phyloP scores from a whole-genome alignment of 768 basidiomycete genomes.

The Boletus eberwhitei region DNA sequence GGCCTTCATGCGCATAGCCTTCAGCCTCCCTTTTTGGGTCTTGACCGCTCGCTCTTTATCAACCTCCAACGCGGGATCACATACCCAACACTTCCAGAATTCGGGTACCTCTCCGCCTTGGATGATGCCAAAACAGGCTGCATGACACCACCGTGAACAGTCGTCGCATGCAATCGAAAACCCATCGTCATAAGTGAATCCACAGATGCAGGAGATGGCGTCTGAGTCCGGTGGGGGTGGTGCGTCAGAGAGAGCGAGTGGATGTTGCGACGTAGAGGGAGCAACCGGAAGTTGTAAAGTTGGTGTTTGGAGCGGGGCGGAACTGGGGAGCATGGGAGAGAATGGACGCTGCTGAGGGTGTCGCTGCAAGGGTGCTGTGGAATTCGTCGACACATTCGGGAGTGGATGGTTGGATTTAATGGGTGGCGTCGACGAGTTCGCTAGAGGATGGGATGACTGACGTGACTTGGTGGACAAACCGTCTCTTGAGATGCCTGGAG shows the following conservation, averaged over 20 bases:
- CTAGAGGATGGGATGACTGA: slow-evolving; percentile 17
- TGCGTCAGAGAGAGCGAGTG: slow-evolving; percentile 11
- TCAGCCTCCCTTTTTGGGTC: slow-evolving; percentile 41
- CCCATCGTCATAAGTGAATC: slow-evolving; percentile 71
- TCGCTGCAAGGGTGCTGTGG: slow-evolving; percentile 11
- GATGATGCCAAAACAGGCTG: slow-evolving; percentile 67
- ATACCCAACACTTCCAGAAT: slow-evolving; percentile 73
- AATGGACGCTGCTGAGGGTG: slow-evolving; percentile 17
- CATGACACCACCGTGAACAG: slow-evolving; percentile 83
- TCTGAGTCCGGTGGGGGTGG: slow-evolving; percentile 39
- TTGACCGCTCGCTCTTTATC: slow-evolving; percentile 48
- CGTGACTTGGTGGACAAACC: slow-evolving; percentile 9
- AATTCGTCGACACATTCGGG: slow-evolving; percentile 12
- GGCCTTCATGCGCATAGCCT: slow-evolving; percentile 27
- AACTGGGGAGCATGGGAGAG: slow-evolving; percentile 13
- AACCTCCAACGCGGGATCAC: slow-evolving; percentile 45
- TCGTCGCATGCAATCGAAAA: slow-evolving; percentile 83
- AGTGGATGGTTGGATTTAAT: slow-evolving; percentile 6
- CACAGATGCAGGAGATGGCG: slow-evolving; percentile 71
- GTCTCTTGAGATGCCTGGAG: slow-evolving; percentile 6
- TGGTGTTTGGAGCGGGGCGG: slow-evolving; percentile 15
- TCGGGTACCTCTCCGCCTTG: slow-evolving; percentile 59
- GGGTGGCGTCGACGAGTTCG: slow-evolving; percentile 17
- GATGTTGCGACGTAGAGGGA: slow-evolving; percentile 22
- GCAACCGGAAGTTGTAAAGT: slow-evolving; percentile 12